phyloP scores from a whole-genome alignment of 1,139 yeast species.

The Blastobotrys aristatus region DNA sequence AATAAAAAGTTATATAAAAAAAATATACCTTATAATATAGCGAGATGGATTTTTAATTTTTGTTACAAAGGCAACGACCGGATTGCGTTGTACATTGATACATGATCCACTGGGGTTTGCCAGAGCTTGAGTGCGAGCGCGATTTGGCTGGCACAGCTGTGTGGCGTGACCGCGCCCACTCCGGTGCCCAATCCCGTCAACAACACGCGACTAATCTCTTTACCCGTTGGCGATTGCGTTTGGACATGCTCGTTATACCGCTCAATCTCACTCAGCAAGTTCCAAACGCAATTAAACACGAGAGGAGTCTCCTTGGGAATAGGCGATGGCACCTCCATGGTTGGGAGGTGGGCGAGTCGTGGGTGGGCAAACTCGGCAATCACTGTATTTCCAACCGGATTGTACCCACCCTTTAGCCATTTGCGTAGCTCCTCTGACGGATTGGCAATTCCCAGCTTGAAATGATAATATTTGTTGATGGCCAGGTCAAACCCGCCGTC shows the following conservation, averaged over 20 bases:
- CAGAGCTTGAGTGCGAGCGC: constrained; percentile 1
- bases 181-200: constrained; percentile 52
- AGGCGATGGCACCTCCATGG: constrained; percentile 43
- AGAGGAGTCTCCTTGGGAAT: constrained; percentile 23
- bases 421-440: constrained; percentile 23
- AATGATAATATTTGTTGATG: constrained; percentile 35
- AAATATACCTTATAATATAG: too few relatives aligned
- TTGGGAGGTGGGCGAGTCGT: constrained; percentile 44
- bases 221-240: constrained; percentile 15
- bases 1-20: neutral
- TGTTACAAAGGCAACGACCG: too few relatives aligned
- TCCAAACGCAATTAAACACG: constrained; percentile 47
- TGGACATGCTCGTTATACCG: constrained; percentile 20
- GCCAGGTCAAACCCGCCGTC: constrained; percentile 51
- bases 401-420: constrained; percentile 31
- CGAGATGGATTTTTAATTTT: neutral
- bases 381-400: constrained; percentile 33
- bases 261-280: constrained; percentile 32
- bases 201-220: constrained; percentile 31
- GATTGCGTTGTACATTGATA: neutral
- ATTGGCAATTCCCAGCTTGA: constrained; percentile 16
- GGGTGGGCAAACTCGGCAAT: constrained; percentile 24
- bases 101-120: neutral
- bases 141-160: constrained; percentile 14
- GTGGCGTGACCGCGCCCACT: constrained; percentile 40